A percentile compares a stretch with the other conserved stretches of the same genome.
These are phyloP conservation scores for Simplicillium aogashimaense DNA, from an alignment of 2,329 filamentous ascomycete genomes.

Conservation along the genomic window DNA sequence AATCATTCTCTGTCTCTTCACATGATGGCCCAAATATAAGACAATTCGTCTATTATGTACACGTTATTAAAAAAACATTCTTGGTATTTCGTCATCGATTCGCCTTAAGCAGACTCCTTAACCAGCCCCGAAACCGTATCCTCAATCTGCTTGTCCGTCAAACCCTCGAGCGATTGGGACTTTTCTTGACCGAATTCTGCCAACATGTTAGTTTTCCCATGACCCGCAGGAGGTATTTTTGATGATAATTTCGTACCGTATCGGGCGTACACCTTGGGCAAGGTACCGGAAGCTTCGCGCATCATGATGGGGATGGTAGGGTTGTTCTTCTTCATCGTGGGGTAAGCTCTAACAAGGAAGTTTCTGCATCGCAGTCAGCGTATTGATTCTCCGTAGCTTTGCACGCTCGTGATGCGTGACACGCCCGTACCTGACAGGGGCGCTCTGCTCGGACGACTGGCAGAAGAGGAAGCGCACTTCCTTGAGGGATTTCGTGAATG, in stretches of 20 bases:
- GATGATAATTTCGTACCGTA: constrained; percentile 79
- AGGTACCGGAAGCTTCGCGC: constrained; percentile 76
- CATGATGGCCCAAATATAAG: background rate
- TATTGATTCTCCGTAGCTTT: too few relatives aligned
- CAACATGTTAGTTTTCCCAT: constrained; percentile 5
- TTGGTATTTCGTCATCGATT: background rate
- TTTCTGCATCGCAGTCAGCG: constrained; percentile 23
- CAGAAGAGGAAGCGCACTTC: constrained; percentile 97
- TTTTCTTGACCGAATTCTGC: constrained; percentile 47
- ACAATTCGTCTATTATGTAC: background rate
- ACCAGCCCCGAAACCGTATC: constrained; percentile 46
- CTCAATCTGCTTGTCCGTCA: constrained; percentile 53
- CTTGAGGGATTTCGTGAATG: constrained; percentile 78
- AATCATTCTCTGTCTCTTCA: too few relatives aligned
- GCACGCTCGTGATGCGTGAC: background rate
- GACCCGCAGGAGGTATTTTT: background rate
- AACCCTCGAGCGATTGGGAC: constrained; percentile 46
- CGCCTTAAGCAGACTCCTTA: constrained; percentile 18
- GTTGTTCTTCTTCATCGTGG: constrained; percentile 99
- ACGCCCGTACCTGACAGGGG: constrained; percentile 77
- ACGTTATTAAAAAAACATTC: too few relatives aligned
- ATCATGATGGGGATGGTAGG: constrained; percentile 88
- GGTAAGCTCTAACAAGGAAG: constrained; percentile 86
- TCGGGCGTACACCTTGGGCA: constrained; percentile 82
- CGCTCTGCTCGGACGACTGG: constrained; percentile 86